Percentiles rank a stretch among this genome's conserved stretches.
Conservation (phyloP, 2,329 filamentous ascomycete species). For the Alternaria sp. region DNA sequence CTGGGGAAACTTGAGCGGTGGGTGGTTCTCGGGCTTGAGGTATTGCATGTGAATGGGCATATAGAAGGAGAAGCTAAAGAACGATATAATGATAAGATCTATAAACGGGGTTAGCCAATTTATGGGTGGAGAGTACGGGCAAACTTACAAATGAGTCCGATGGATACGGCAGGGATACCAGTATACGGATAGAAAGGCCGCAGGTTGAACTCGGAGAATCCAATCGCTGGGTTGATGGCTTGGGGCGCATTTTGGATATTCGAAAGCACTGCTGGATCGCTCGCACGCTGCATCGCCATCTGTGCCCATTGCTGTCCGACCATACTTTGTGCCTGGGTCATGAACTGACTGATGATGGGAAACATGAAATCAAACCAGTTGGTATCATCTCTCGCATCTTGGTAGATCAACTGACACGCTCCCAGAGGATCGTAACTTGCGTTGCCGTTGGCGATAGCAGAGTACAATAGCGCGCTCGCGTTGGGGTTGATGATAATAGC, state of each 20-base stretch:
- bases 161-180: constrained; percentile 65
- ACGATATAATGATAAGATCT: constrained; percentile 71
- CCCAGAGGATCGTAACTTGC: constrained; percentile 67
- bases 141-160: constrained; percentile 65
- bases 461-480: constrained; percentile 65
- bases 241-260: constrained; percentile 61
- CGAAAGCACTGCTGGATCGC: constrained; percentile 48
- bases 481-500: constrained; percentile 70
- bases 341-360: constrained; percentile 59
- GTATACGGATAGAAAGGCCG: constrained; percentile 66
- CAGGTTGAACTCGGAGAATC: constrained; percentile 65
- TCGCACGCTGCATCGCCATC: constrained; percentile 54
- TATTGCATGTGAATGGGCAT: constrained; percentile 69
- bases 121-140: not conserved
- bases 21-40: constrained; percentile 63
- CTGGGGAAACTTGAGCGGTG: constrained; percentile 65
- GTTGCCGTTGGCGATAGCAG: constrained; percentile 64
- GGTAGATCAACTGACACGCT: constrained; percentile 64
- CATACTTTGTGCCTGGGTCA: constrained; percentile 55
- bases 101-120: not conserved
- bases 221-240: constrained; percentile 64
- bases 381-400: constrained; percentile 64
- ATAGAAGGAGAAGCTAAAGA: constrained; percentile 72
- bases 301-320: constrained; percentile 60
- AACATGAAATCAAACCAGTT: constrained; percentile 63